Evolutionary conservation across 768 basidiomycete genomes (phyloP).

Genomic region (Megacollybia marginata): DNA sequence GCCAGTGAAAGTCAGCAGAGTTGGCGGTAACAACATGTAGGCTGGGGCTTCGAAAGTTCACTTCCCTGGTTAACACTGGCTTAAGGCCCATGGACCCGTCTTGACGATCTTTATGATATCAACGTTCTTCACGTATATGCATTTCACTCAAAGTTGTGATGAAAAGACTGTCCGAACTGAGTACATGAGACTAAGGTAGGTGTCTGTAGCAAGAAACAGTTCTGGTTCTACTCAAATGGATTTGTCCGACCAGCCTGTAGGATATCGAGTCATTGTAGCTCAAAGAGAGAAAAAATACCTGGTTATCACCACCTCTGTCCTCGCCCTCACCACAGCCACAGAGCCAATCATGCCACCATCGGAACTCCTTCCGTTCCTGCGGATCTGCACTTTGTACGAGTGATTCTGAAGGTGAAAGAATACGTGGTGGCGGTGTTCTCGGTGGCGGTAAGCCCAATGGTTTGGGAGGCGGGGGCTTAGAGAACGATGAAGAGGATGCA

Average conservation of each 20-base stretch:
- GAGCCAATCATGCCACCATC: conserved; percentile 86
- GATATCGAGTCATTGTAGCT: conserved; percentile 1
- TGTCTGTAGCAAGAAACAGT: neutral
- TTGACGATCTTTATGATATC: no score
- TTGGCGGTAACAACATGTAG: neutral
- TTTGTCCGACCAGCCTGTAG: conserved; percentile 72
- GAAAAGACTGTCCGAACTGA: no score
- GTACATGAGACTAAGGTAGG: neutral
- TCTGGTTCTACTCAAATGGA: conserved; percentile 36
- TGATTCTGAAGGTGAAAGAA: conserved; percentile 30
- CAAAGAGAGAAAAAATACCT: conserved; percentile 34
- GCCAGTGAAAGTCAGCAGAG: neutral
- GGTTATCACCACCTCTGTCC: conserved; percentile 64
- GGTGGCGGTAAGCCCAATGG: conserved; percentile 60
- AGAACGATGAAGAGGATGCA: conserved; percentile 14
- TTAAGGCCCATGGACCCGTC: no score
- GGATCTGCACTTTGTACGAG: conserved; percentile 20
- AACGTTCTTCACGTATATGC: no score
- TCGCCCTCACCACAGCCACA: conserved; percentile 75
- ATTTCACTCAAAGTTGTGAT: no score
- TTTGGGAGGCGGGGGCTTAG: conserved; percentile 37
- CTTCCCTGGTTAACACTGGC: no score
- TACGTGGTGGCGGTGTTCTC: conserved; percentile 44
- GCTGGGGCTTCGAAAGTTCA: no score
- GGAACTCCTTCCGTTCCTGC: conserved; percentile 25